Percentiles rank a stretch among this genome's conserved stretches.
Conservation (phyloP, 306 rosid genomes). For the Leucaena leucocephala region DNA sequence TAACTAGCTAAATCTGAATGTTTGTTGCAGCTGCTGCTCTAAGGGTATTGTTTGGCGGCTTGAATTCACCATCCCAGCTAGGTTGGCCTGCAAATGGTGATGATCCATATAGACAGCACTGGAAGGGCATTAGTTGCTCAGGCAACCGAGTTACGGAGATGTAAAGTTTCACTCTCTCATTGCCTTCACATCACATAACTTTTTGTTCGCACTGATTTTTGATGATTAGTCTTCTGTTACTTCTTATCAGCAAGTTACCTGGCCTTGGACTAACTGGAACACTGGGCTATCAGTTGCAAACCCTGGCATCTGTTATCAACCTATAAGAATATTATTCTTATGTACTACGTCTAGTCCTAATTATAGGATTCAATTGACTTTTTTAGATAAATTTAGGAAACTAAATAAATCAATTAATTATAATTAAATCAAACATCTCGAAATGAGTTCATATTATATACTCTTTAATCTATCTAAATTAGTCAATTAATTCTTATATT, state of each 20-base stretch:
- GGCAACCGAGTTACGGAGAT: slow-evolving; percentile 77
- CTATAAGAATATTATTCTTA: slow-evolving; percentile 61
- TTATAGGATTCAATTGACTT: no score
- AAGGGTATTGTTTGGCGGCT: slow-evolving; percentile 51
- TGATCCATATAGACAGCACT: slow-evolving; percentile 88
- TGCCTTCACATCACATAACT: slow-evolving; percentile 20
- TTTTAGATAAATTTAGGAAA: no score
- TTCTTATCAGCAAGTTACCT: slow-evolving; percentile 61
- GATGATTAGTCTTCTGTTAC: slow-evolving; percentile 26
- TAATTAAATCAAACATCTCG: no score
- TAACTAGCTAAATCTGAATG: slow-evolving; percentile 27
- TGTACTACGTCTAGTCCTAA: not conserved
- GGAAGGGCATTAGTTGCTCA: slow-evolving; percentile 85
- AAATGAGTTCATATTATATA: no score
- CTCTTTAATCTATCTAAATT: no score
- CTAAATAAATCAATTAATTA: no score
- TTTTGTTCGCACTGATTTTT: slow-evolving; percentile 39
- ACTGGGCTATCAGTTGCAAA: slow-evolving; percentile 54
- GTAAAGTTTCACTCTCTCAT: slow-evolving; percentile 49
- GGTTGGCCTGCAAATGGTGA: slow-evolving; percentile 74
- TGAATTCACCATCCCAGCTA: slow-evolving; percentile 69
- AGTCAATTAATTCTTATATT: no score
- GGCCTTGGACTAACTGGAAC: slow-evolving; percentile 71
- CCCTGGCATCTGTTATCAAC: slow-evolving; percentile 56
- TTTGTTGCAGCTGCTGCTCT: slow-evolving; percentile 62